Evolutionary conservation across 176 grass and related monocot genomes (phyloP).

Genomic region (Elymus sibiricus): DNA sequence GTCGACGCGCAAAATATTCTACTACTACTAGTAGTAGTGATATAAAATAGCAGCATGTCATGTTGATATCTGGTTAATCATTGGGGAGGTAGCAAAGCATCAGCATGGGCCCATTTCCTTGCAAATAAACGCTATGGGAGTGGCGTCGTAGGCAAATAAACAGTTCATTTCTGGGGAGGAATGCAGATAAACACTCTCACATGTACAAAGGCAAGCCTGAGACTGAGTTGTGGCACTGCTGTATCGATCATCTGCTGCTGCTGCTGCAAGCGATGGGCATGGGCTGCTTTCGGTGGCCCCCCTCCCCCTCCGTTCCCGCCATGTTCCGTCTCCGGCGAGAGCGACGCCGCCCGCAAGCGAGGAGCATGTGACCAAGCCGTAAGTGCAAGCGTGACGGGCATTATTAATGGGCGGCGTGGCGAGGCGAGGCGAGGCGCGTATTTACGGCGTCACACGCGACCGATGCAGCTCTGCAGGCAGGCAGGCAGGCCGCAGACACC

Average conservation of each 20-base stretch:
- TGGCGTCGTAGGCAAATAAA: no score
- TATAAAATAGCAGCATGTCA: no score
- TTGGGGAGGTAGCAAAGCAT: no score
- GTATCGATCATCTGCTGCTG: background rate
- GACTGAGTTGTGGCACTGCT: no score
- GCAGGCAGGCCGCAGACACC: background rate
- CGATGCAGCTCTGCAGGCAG: background rate
- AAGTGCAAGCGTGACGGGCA: background rate
- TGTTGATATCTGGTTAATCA: no score
- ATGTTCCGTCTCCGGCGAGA: background rate
- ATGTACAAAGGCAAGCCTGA: no score
- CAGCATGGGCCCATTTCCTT: no score
- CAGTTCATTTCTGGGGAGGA: no score
- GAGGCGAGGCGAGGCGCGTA: background rate
- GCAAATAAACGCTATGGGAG: no score
- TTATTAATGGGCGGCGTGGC: background rate
- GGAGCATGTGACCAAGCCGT: background rate
- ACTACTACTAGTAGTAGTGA: no score
- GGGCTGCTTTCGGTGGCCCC: background rate
- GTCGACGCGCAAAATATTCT: background rate
- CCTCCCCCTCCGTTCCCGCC: background rate
- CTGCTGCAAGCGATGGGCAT: background rate
- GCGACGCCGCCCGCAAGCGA: background rate
- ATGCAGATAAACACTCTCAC: no score
- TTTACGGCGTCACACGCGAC: background rate